Conservation (phyloP, 352 stramenopile genomes). For the Globisporangium carolinianum region DNA sequence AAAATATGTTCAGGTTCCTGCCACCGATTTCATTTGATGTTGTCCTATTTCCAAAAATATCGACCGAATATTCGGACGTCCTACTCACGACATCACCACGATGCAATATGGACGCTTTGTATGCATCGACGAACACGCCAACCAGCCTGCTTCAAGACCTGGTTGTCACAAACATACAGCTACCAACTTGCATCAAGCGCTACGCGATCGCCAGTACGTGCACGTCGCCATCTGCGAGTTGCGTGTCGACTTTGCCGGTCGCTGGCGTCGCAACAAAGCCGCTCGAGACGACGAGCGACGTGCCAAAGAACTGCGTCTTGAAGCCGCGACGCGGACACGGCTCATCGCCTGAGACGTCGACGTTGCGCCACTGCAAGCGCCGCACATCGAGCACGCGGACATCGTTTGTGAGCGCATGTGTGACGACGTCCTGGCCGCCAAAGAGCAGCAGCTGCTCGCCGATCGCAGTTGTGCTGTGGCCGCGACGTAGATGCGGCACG, state of each 20-base stretch:
- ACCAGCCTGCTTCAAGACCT: too few species aligned
- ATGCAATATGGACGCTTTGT: too few species aligned
- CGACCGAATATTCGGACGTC: too few species aligned
- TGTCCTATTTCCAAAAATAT: background rate
- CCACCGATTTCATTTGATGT: background rate
- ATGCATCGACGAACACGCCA: too few species aligned
- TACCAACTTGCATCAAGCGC: background rate
- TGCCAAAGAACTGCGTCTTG: conserved; percentile 77
- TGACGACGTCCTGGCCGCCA: conserved; percentile 44
- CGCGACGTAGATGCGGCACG: conserved; percentile 35
- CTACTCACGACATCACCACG: background rate
- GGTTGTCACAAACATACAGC: too few species aligned
- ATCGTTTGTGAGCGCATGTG: conserved; percentile 41
- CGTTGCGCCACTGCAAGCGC: conserved; percentile 22
- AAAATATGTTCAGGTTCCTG: background rate
- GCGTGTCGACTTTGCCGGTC: conserved; percentile 37
- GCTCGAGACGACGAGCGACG: conserved; percentile 62
- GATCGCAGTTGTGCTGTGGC: conserved; percentile 53
- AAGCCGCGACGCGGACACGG: conserved; percentile 64
- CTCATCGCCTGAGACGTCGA: conserved; percentile 24
- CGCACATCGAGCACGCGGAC: conserved; percentile 35
- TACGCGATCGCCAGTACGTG: conserved; percentile 30
- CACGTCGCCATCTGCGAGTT: conserved; percentile 56
- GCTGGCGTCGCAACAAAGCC: conserved; percentile 43
- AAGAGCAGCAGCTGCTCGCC: conserved; percentile 57